phyloP scores from a whole-genome alignment of 306 rosid genomes.

The Fragaria iinumae region DNA sequence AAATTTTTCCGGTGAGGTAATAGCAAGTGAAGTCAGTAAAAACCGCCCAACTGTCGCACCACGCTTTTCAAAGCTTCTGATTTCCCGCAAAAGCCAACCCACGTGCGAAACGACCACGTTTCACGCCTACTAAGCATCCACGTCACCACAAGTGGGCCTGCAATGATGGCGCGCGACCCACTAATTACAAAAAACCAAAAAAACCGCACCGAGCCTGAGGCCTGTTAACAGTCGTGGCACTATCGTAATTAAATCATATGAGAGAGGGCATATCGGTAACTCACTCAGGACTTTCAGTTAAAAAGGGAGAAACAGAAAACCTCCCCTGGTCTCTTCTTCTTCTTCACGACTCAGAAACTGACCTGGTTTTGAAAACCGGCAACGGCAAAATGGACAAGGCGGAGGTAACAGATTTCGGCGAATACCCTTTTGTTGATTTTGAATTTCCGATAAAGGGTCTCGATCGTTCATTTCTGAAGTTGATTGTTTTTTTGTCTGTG shows the following conservation, averaged over 20 bases:
- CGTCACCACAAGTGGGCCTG: not conserved
- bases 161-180: not conserved
- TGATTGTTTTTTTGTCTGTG: slow-evolving; percentile 22
- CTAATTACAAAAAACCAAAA: not conserved
- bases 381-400: slow-evolving; percentile 47
- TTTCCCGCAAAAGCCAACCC: slow-evolving; percentile 14
- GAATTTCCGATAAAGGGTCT: slow-evolving; percentile 12
- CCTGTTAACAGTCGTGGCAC: slow-evolving; percentile 36
- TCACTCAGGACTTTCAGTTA: slow-evolving; percentile 17
- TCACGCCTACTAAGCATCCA: not conserved
- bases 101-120: slow-evolving; percentile 1
- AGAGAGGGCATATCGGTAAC: slow-evolving; percentile 36
- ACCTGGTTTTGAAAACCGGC: slow-evolving; percentile 11
- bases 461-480: not conserved
- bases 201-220: slow-evolving; percentile 29
- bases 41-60: slow-evolving; percentile 10
- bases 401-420: slow-evolving; percentile 36
- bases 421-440: slow-evolving; percentile 4
- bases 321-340: slow-evolving; percentile 29
- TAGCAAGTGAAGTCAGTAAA: not conserved
- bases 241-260: slow-evolving; percentile 14
- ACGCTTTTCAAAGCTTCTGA: slow-evolving; percentile 27
- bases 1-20: too few species aligned
- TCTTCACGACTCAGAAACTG: not conserved
- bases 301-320: slow-evolving; percentile 42